A percentile compares a stretch with the other conserved stretches of the same genome.
Evolutionary conservation across 208 protist genomes (phyloP).

Genomic region (Crithidia acanthocephali): DNA sequence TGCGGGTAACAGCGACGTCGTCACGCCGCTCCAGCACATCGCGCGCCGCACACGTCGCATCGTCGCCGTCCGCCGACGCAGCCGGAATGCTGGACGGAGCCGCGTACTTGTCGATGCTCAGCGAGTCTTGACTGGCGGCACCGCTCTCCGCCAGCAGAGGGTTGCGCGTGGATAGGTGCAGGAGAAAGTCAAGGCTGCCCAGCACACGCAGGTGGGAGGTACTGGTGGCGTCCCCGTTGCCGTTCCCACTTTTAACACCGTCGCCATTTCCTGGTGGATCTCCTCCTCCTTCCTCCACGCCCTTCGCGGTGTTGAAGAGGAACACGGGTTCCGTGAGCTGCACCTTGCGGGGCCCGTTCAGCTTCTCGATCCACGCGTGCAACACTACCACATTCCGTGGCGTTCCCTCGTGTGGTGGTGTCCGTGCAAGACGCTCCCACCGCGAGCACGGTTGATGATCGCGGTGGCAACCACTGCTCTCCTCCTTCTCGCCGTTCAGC

Average conservation of each 20-base stretch:
- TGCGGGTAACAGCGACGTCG: constrained; percentile 32
- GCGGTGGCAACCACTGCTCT: no score
- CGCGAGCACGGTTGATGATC: background rate
- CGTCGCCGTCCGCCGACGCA: background rate
- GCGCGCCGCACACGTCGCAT: constrained; percentile 12
- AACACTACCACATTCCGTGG: constrained; percentile 18
- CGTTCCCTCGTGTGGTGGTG: background rate
- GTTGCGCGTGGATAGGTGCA: constrained; percentile 22
- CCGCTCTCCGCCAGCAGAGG: constrained; percentile 2
- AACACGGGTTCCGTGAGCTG: constrained; percentile 28
- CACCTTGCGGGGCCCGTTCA: constrained; percentile 28
- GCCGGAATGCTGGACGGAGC: background rate
- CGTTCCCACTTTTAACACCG: no score
- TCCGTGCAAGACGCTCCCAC: constrained; percentile 6
- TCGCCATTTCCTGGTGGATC: background rate
- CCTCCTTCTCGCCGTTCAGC: no score
- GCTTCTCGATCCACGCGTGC: constrained; percentile 48
- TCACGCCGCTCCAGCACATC: constrained; percentile 36
- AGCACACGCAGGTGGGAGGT: constrained; percentile 17
- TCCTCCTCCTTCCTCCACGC: background rate
- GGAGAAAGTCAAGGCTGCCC: constrained; percentile 28
- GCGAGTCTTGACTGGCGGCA: constrained; percentile 1
- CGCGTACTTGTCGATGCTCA: background rate
- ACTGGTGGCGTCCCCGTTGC: no score
- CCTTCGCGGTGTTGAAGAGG: background rate